Evolutionary conservation across 225 moss, liverwort and hornwort genomes (phyloP), one percentile per base, ranked within the genome.

Genomic region (Takakia lepidozioides): DNA sequence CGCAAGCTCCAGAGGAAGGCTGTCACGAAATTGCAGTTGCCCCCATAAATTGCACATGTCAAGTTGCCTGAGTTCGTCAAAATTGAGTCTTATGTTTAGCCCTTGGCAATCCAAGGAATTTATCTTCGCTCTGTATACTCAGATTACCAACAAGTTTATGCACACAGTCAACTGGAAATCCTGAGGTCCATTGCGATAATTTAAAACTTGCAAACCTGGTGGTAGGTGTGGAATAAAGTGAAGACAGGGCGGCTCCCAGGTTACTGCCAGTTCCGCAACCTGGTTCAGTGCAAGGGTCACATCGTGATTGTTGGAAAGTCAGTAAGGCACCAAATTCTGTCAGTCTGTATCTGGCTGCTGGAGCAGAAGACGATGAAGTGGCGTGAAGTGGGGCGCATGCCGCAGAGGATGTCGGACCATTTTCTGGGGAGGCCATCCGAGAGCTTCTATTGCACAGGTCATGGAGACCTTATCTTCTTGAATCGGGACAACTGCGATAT

Each of bases 231-330:
- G 80, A 58, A 49, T 24, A 80, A 74, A 49, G 50, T 80, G 43
- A 80, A 75, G 58, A 74, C 80, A 0, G 74, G 74, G 22, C 63
- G 80, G n/a, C 67, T 80, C 44, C 80, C 80, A 4, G 80, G 80
- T 5, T 80, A 71, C 29, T 80, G 80, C 64, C 80, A 80, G 38
- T 80, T 75, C 30, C 67, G 80, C 10, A 74, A 80, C 38, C 29
- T 80, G 48, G 71, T 80, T 38, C 70, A 70, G 10, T 80, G 80
- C 64, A 80, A 43, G 67, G 75, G 68, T 1, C 52, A 62, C 29
- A 50, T 80, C 37, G 56, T 80, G n/a, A 80, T 80, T 49, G 80
- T 80, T 10, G 80, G 80, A 5, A 80, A 80, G 42, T 80, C 80
- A 10, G 71, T 80, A 42, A 62, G 75, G 46, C 80, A 80, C 28